phyloP scores from a whole-genome alignment of 1,284 basidiomycete genomes.

The Sporisorium iseilematis-ciliati region DNA sequence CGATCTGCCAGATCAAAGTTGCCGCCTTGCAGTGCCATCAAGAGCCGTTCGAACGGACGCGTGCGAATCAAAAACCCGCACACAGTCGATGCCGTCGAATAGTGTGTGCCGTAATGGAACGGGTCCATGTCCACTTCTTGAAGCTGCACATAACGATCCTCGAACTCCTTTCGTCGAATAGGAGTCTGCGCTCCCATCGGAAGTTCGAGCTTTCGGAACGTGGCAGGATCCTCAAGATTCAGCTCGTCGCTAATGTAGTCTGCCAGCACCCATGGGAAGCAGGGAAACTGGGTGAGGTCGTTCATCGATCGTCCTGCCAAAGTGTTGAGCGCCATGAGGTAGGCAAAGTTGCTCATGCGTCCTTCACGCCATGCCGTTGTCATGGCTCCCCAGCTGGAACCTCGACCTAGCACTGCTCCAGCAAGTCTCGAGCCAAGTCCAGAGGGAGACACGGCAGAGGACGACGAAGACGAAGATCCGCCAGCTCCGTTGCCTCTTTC shows the following conservation, averaged over 20 bases:
- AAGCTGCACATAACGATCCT: constrained; percentile 78
- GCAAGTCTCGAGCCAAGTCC: constrained; percentile 51
- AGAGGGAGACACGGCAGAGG: constrained; percentile 16
- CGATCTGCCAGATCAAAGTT: constrained; percentile 96
- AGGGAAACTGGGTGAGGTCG: constrained; percentile 92
- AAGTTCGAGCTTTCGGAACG: constrained; percentile 83
- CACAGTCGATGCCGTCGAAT: constrained; percentile 95
- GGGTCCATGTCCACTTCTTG: constrained; percentile 81
- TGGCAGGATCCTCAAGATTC: constrained; percentile 77
- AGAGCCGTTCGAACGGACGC: constrained; percentile 74
- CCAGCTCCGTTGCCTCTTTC: constrained; percentile 18
- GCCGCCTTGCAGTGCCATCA: constrained; percentile 71
- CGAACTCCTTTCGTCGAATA: constrained; percentile 72
- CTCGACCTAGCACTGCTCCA: constrained; percentile 56
- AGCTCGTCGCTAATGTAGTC: constrained; percentile 84
- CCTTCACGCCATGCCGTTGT: constrained; percentile 66
- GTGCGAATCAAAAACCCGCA: constrained; percentile 93
- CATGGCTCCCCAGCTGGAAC: constrained; percentile 51
- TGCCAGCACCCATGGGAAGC: constrained; percentile 89
- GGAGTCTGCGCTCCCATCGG: constrained; percentile 93
- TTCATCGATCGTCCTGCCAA: constrained; percentile 68
- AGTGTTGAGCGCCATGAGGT: constrained; percentile 69
- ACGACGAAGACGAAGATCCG: constrained; percentile 7
- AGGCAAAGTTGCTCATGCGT: constrained; percentile 67
- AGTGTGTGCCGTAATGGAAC: constrained; percentile 79